These are phyloP conservation scores for Starmera dryadoides DNA, from an alignment of 805 yeast species.

Conservation along the genomic window DNA sequence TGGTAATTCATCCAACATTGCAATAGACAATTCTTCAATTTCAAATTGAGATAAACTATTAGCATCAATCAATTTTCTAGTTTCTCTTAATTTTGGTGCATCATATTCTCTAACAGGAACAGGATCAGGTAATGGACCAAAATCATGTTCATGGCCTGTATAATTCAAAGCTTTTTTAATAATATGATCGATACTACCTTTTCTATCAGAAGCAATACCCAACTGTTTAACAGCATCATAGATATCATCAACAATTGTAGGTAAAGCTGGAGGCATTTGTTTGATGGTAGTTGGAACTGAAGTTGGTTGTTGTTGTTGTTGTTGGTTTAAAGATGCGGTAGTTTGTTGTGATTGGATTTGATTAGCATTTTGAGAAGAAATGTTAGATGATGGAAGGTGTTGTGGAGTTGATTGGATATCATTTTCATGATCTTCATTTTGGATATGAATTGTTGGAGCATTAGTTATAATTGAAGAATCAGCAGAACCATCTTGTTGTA, in stretches of 20 bases:
- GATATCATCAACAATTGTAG: slow-evolving; percentile 21
- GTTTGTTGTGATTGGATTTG: slow-evolving; percentile 16
- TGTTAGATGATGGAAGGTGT: slow-evolving; percentile 1
- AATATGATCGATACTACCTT: slow-evolving; percentile 32
- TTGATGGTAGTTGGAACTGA: slow-evolving; percentile 8
- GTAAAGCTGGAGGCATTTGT: slow-evolving; percentile 15
- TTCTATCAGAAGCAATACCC: slow-evolving; percentile 22
- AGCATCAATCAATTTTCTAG: slow-evolving; percentile 65
- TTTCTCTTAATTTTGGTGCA: slow-evolving; percentile 81
- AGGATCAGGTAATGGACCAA: slow-evolving; percentile 77
- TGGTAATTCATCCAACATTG: slow-evolving; percentile 84
- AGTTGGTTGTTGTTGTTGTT: background rate
- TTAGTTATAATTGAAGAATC: background rate
- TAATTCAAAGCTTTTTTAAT: slow-evolving; percentile 37
- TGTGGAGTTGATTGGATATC: background rate
- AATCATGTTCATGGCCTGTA: slow-evolving; percentile 41
- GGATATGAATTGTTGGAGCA: too few species aligned
- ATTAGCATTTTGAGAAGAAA: slow-evolving; percentile 10
- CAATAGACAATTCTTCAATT: slow-evolving; percentile 73
- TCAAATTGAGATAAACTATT: slow-evolving; percentile 48
- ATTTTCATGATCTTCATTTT: slow-evolving; percentile 1
- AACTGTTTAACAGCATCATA: slow-evolving; percentile 21
- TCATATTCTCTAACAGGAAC: slow-evolving; percentile 66
- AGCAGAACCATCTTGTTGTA: slow-evolving; percentile 1
- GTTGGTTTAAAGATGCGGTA: slow-evolving; percentile 5